phyloP scores from a whole-genome alignment of 2,329 filamentous ascomycete species.

The Epicoccum nigrum region DNA sequence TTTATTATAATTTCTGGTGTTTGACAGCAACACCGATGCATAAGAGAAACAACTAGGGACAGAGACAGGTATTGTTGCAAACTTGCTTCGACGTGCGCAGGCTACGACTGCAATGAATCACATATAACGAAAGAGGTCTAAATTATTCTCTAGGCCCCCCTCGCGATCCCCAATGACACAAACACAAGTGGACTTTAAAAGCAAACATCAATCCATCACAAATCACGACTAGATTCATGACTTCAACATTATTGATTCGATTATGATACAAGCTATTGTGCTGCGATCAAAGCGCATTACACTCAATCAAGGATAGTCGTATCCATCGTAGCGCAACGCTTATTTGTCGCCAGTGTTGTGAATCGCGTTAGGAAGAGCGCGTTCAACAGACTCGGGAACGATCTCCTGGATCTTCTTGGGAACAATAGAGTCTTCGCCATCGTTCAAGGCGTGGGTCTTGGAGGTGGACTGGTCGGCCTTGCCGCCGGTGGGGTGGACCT shows the following conservation, averaged over 20 bases:
- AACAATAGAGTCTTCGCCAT: constrained; percentile 47
- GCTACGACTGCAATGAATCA: too few species aligned
- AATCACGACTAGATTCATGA: neutral
- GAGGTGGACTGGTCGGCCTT: constrained; percentile 41
- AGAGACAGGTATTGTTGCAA: too few species aligned
- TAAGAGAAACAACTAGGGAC: too few species aligned
- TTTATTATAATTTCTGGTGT: too few species aligned
- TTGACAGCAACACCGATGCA: too few species aligned
- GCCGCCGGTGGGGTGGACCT: constrained; percentile 48
- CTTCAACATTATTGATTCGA: neutral
- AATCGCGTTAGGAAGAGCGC: constrained; percentile 51
- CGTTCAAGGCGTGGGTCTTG: constrained; percentile 50
- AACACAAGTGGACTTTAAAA: too few species aligned
- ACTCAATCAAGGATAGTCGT: constrained; percentile 1
- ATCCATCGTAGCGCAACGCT: neutral
- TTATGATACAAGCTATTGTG: constrained; percentile 1
- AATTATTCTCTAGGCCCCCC: too few species aligned
- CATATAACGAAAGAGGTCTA: too few species aligned
- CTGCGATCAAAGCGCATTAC: constrained; percentile 7
- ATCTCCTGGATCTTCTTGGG: constrained; percentile 53
- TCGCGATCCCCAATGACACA: too few species aligned
- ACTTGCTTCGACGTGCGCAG: too few species aligned
- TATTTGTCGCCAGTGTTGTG: constrained; percentile 49
- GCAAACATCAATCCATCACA: too few species aligned
- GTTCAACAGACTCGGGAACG: constrained; percentile 53